Evolutionary conservation across 192 early-diverging fungal genomes (phyloP), one percentile per base, ranked within the genome.

Genomic region (Allomyces macrogynus): DNA sequence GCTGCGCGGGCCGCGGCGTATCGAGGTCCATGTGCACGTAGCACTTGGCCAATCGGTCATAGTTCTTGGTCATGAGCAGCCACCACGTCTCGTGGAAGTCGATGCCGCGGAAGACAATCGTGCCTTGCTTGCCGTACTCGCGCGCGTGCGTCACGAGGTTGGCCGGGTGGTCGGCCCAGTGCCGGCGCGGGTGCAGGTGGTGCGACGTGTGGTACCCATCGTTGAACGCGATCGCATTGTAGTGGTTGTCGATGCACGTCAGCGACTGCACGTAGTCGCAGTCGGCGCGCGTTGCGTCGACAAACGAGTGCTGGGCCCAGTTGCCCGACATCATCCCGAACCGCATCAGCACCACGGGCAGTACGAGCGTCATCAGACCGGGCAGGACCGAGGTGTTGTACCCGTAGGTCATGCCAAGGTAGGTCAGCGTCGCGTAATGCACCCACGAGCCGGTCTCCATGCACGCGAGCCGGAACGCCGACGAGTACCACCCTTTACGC

Each of bases 151-250:
- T 10, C 10, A 76, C 44, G 43, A 76, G 72, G 32, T 70, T 26
- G 14, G 67, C 63, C n/a, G 75, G 75, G 68, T 76, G 75, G 62
- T 77, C 74, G 20, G 67, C 62, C 76, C 74, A 77, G 63, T 76
- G 73, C 7, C 76, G 67, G 27, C 64, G 32, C 11, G 76, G 68
- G 62, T 77, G 72, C 63, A 77, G 63, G 68, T 77, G 76, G 69
- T 77, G 76, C 18, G 73, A 77, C 26, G 76, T 68, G 64, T 77
- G 76, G 65, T 77, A 77, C 14, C 76, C 76, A 66, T 77, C 76
- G 66, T 77, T 77, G 40, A 63, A 63, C 25, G 62, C 62, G 3
- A 61, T 66, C 5, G 63, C 49, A 66, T 77, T 77, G 69, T 76
- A 77, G 16, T 61, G 61, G 8, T 63, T 43, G 26, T 67, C 62